Conservation (phyloP, 192 early-diverging fungal genomes). For the Gaertneriomyces sp. region DNA sequence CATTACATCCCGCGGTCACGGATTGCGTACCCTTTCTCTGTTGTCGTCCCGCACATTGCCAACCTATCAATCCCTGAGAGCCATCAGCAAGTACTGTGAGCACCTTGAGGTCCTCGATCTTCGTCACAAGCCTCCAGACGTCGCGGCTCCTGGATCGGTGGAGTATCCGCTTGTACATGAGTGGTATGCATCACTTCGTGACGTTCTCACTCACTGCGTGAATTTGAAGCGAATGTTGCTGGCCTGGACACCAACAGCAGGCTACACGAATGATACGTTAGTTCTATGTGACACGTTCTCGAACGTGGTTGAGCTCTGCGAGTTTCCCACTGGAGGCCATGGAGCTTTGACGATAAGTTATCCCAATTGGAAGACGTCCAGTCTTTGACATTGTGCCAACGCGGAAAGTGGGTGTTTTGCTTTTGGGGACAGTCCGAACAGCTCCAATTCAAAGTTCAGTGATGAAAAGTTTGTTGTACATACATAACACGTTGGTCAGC, state of each 20-base stretch:
- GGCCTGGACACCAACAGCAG: neutral
- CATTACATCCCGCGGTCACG: constrained; percentile 3
- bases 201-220: neutral
- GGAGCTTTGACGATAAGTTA: neutral
- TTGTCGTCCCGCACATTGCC: constrained; percentile 9
- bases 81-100: neutral
- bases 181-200: neutral
- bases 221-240: neutral
- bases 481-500: neutral
- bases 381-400: neutral
- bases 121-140: constrained; percentile 15
- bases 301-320: constrained; percentile 1
- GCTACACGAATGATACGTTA: neutral
- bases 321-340: neutral
- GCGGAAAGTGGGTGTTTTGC: constrained; percentile 1
- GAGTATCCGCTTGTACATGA: neutral
- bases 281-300: neutral
- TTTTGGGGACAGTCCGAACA: neutral
- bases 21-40: constrained; percentile 9
- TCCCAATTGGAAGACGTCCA: neutral
- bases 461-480: neutral
- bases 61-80: neutral
- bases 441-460: neutral
- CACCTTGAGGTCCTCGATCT: constrained; percentile 10
- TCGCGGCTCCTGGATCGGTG: constrained; percentile 1